phyloP scores from a whole-genome alignment of 495 filamentous ascomycete genomes.

The Podospora tetraspora region DNA sequence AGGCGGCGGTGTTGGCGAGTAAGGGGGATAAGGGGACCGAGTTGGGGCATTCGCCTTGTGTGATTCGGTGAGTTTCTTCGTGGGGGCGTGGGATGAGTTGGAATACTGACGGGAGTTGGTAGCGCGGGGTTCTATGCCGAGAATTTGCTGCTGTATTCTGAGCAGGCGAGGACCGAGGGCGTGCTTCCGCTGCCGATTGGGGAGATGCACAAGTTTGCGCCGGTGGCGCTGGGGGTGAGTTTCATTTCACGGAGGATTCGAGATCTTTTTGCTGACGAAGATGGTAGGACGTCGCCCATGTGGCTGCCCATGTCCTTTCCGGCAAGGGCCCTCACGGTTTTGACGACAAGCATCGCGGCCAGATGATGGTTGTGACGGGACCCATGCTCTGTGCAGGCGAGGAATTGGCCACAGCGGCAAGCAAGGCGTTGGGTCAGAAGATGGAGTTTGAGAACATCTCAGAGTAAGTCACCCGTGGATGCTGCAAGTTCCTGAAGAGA shows the following conservation, averaged over 20 bases:
- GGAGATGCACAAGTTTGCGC: constrained; percentile 48
- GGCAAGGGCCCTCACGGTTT: constrained; percentile 52
- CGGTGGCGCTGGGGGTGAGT: constrained; percentile 45
- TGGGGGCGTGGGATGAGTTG: background rate
- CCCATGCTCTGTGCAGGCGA: constrained; percentile 49
- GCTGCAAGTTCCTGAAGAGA: no score
- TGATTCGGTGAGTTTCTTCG: constrained; percentile 42
- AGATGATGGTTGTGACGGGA: constrained; percentile 52
- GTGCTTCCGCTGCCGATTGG: constrained; percentile 37
- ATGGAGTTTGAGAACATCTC: constrained; percentile 52
- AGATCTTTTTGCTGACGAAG: background rate
- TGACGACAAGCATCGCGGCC: constrained; percentile 49
- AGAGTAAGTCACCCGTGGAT: constrained; percentile 35
- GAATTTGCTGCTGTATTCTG: constrained; percentile 49
- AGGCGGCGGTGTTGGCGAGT: constrained; percentile 37
- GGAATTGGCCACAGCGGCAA: constrained; percentile 49
- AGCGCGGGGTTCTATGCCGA: constrained; percentile 53
- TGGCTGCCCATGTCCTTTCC: constrained; percentile 49
- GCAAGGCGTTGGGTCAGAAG: constrained; percentile 42
- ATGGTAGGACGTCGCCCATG: constrained; percentile 43
- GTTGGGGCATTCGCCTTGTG: constrained; percentile 43
- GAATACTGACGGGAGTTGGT: background rate
- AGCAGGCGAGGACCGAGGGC: constrained; percentile 43
- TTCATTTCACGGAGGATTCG: background rate
- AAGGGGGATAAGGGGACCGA: constrained; percentile 43